Conservation (phyloP, 139 green algal genomes). For the Axilococcus clingmanii region DNA sequence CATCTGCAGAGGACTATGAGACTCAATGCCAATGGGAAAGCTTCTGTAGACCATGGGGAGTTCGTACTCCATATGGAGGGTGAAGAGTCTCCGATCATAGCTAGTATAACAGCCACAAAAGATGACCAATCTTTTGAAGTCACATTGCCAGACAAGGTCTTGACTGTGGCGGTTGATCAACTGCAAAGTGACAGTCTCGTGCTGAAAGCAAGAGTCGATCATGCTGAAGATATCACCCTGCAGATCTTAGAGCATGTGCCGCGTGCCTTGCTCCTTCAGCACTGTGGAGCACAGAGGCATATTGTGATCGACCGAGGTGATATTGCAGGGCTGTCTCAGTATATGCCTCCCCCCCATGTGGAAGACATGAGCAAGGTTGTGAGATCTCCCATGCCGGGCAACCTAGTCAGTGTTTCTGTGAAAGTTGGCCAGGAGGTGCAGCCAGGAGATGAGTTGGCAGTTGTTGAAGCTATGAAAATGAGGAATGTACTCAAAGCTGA, state of each 20-base stretch:
- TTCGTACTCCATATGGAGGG: not conserved
- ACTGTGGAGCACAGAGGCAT: conserved; percentile 15
- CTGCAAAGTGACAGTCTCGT: not conserved
- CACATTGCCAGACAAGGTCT: not conserved
- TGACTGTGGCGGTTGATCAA: not conserved
- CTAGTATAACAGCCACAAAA: not conserved
- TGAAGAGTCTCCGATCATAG: not conserved
- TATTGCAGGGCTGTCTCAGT: not conserved
- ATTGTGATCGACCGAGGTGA: conserved; percentile 8
- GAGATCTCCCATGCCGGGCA: conserved; percentile 35
- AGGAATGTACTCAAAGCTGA: conserved; percentile 32
- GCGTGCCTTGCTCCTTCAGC: conserved; percentile 9
- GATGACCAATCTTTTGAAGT: too few species aligned
- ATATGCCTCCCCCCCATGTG: conserved; percentile 6
- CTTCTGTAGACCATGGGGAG: not conserved
- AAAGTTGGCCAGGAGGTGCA: conserved; percentile 19
- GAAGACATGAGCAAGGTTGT: conserved; percentile 15
- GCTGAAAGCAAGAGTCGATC: not conserved
- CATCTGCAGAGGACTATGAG: conserved; percentile 2
- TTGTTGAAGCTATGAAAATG: conserved; percentile 59
- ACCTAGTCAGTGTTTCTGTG: conserved; percentile 19
- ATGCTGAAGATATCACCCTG: not conserved
- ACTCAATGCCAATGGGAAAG: not conserved
- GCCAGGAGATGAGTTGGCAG: conserved; percentile 38
- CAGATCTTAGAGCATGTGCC: conserved; percentile 3